These are phyloP conservation scores for Sphaerulina populicola DNA, from an alignment of 2,329 filamentous ascomycete genomes.

Conservation along the genomic window DNA sequence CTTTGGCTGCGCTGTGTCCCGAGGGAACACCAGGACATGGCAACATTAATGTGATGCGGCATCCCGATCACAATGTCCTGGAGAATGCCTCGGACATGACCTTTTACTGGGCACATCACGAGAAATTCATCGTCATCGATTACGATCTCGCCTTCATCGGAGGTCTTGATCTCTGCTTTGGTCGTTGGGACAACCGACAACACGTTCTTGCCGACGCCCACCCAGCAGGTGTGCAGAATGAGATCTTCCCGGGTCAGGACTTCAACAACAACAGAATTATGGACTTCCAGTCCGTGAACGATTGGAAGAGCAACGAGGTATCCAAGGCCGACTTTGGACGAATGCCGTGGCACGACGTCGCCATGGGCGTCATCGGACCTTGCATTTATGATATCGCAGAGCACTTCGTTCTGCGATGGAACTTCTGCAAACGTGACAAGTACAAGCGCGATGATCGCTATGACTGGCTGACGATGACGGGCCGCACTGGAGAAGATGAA, in stretches of 20 bases:
- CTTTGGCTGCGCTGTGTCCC: constrained; percentile 68
- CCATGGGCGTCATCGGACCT: constrained; percentile 83
- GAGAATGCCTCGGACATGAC: constrained; percentile 94
- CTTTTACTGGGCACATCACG: constrained; percentile 96
- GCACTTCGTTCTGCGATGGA: constrained; percentile 92
- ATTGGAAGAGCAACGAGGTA: constrained; percentile 90
- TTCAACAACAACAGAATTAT: constrained; percentile 97
- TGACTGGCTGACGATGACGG: constrained; percentile 76
- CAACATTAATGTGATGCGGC: constrained; percentile 81
- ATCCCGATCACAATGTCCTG: constrained; percentile 90
- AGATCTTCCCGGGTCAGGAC: constrained; percentile 91
- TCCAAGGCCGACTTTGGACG: constrained; percentile 84
- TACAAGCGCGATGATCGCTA: constrained; percentile 82
- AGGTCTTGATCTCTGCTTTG: constrained; percentile 89
- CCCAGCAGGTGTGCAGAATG: constrained; percentile 68
- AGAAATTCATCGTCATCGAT: constrained; percentile 95
- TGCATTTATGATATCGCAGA: constrained; percentile 91
- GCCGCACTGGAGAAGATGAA: constrained; percentile 67
- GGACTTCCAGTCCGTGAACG: constrained; percentile 83
- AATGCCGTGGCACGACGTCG: constrained; percentile 97
- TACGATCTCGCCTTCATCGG: constrained; percentile 87
- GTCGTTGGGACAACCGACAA: constrained; percentile 81
- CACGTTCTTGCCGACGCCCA: constrained; percentile 83
- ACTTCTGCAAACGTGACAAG: constrained; percentile 94
- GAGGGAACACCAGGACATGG: constrained; percentile 72